Conservation (phyloP, 148 eudicot species). For the Rhododendron mucronatum region DNA sequence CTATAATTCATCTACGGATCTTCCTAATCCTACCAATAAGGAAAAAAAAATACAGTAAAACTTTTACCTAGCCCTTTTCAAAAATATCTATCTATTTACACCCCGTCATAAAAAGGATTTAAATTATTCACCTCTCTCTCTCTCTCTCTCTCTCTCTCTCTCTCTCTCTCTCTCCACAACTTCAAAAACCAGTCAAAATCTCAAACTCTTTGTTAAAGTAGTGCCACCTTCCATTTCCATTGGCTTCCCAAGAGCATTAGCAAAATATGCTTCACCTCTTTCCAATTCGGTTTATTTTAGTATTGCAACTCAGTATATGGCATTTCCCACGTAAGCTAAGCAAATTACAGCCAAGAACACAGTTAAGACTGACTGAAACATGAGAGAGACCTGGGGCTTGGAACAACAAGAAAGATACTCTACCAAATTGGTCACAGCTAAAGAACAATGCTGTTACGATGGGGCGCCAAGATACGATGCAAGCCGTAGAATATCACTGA, state of each 20-base stretch:
- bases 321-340: not conserved
- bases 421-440: not conserved
- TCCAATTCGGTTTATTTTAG: not conserved
- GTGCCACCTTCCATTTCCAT: not conserved
- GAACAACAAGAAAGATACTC: not conserved
- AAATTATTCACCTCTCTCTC: too few relatives aligned
- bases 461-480: conserved; percentile 98
- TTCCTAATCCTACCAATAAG: too few relatives aligned
- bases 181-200: too few relatives aligned
- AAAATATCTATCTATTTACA: too few relatives aligned
- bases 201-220: not conserved
- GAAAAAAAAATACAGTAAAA: too few relatives aligned
- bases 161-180: too few relatives aligned
- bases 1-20: too few relatives aligned
- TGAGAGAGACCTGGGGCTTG: not conserved
- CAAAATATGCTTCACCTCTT: not conserved
- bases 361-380: not conserved
- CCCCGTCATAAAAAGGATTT: too few relatives aligned
- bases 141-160: too few relatives aligned
- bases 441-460: conserved; percentile 32
- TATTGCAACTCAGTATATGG: not conserved
- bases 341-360: not conserved
- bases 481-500: conserved; percentile 81
- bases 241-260: not conserved
- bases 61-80: too few relatives aligned